Evolutionary conservation across 352 stramenopile species (phyloP).

Genomic region (Phytophthora sp.): DNA sequence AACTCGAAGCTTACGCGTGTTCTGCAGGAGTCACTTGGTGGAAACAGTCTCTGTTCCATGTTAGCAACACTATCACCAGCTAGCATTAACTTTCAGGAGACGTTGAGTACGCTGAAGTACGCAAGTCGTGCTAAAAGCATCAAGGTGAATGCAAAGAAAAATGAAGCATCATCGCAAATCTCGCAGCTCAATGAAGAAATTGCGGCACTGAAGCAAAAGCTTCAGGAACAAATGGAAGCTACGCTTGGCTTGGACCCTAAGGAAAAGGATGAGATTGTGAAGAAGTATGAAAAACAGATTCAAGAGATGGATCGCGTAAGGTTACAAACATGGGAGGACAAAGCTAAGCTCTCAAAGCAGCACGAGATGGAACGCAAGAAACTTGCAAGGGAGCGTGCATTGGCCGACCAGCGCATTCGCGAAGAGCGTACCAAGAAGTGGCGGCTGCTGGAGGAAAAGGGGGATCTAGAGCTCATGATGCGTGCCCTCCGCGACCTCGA

Average conservation of each 20-base stretch:
- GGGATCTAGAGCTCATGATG: conserved; percentile 83
- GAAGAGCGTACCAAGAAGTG: conserved; percentile 86
- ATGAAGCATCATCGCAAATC: conserved; percentile 92
- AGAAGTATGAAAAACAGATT: conserved; percentile 89
- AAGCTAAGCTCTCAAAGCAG: conserved; percentile 84
- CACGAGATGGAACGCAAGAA: conserved; percentile 87
- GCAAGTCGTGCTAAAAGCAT: conserved; percentile 95
- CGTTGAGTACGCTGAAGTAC: conserved; percentile 96
- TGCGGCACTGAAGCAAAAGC: conserved; percentile 85
- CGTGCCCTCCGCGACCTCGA: conserved; percentile 72
- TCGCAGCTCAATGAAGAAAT: conserved; percentile 92
- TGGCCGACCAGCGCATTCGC: conserved; percentile 79
- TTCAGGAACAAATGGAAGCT: conserved; percentile 74
- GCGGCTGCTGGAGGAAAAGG: conserved; percentile 86
- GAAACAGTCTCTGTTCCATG: conserved; percentile 96
- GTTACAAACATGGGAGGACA: conserved; percentile 90
- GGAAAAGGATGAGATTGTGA: conserved; percentile 90
- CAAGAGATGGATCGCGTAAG: conserved; percentile 89
- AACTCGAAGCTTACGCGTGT: conserved; percentile 96
- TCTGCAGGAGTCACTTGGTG: conserved; percentile 91
- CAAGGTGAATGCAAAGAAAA: conserved; percentile 94
- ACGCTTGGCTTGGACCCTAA: conserved; percentile 76
- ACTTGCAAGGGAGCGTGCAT: conserved; percentile 76
- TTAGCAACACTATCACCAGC: conserved; percentile 94
- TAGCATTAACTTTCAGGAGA: conserved; percentile 96